Evolutionary conservation across 2,329 filamentous ascomycete species (phyloP).

Genomic region (Aspergillus spinulosporus): DNA sequence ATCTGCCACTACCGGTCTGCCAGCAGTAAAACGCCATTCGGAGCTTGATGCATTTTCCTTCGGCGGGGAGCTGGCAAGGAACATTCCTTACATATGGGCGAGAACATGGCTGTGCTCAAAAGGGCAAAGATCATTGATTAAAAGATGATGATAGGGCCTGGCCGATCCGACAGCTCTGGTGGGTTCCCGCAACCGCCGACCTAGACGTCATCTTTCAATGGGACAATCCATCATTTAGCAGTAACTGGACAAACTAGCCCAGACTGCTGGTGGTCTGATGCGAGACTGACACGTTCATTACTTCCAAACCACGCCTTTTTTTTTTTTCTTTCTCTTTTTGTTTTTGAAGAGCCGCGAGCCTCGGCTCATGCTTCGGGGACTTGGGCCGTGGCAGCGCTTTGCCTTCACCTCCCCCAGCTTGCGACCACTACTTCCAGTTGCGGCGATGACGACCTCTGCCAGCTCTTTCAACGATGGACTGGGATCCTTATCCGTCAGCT

Average conservation of each 20-base stretch:
- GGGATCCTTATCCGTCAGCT: slow-evolving; percentile 42
- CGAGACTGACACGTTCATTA: neutral
- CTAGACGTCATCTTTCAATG: neutral
- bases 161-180: neutral
- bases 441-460: slow-evolving; percentile 45
- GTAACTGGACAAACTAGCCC: neutral
- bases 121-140: slow-evolving; percentile 1
- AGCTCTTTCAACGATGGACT: slow-evolving; percentile 35
- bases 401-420: slow-evolving; percentile 6
- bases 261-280: neutral
- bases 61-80: neutral
- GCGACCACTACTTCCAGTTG: slow-evolving; percentile 12
- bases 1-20: too few relatives aligned
- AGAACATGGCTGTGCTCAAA: neutral
- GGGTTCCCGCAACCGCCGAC: slow-evolving; percentile 1
- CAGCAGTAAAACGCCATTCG: neutral
- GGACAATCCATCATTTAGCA: neutral
- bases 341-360: neutral
- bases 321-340: neutral
- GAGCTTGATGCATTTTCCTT: neutral
- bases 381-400: slow-evolving; percentile 3
- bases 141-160: neutral
- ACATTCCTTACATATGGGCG: neutral
- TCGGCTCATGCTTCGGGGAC: slow-evolving; percentile 16
- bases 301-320: neutral